Conservation (phyloP, 2,329 filamentous ascomycete species). For the Colletotrichum trifolii region DNA sequence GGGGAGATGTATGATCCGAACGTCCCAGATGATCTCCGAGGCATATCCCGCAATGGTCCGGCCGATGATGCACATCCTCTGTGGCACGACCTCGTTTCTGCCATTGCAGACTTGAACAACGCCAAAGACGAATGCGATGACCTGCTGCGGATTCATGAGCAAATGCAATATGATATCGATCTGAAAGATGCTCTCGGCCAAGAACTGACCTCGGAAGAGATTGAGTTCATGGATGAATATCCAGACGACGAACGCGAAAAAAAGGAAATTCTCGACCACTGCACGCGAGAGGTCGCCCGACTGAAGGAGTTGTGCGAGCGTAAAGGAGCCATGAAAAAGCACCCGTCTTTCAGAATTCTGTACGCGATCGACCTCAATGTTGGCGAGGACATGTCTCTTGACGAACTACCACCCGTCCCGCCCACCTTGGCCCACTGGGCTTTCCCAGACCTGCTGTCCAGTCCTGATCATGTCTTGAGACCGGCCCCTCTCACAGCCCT, state of each 20-base stretch:
- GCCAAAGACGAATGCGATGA: conserved; percentile 60
- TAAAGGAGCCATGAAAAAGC: conserved; percentile 54
- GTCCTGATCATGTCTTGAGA: conserved; percentile 57
- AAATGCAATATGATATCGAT: conserved; percentile 50
- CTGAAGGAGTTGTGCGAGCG: conserved; percentile 55
- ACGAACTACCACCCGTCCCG: conserved; percentile 42
- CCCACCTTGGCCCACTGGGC: conserved; percentile 50
- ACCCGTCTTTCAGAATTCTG: conserved; percentile 52
- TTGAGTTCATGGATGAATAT: conserved; percentile 58
- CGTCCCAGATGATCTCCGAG: conserved; percentile 47
- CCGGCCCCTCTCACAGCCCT: conserved; percentile 52
- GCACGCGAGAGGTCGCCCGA: conserved; percentile 46
- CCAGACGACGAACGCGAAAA: conserved; percentile 49
- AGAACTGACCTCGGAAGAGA: conserved; percentile 49
- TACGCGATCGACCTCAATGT: conserved; percentile 52
- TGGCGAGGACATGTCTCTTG: conserved; percentile 57
- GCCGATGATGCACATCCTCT: conserved; percentile 58
- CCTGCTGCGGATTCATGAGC: conserved; percentile 52
- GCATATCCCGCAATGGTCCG: conserved; percentile 48
- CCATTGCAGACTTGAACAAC: conserved; percentile 57
- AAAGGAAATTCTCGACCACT: conserved; percentile 45
- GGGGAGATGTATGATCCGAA: conserved; percentile 32
- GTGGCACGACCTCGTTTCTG: conserved; percentile 56
- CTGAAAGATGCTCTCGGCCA: conserved; percentile 44
- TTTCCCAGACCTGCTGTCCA: conserved; percentile 60